These are phyloP conservation scores for Biscutella laevigata DNA, from an alignment of 441 rosid species.

Conservation along the genomic window DNA sequence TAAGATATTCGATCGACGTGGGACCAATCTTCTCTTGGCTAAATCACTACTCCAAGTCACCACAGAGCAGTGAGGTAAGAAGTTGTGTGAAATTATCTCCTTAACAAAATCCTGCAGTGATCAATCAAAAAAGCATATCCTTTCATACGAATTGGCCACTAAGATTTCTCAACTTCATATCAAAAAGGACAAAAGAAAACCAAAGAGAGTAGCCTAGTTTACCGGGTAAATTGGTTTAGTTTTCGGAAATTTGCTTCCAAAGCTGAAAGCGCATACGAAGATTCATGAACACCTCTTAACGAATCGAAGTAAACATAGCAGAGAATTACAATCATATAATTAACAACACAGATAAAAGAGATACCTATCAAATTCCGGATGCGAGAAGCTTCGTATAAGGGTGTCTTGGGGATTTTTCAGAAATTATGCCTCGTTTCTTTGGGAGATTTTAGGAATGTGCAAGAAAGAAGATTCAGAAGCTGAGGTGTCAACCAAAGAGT, in stretches of 20 bases:
- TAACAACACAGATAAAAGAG: background rate
- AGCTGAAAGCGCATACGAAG: background rate
- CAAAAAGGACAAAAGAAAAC: background rate
- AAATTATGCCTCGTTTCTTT: background rate
- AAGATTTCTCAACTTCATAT: background rate
- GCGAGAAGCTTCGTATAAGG: conserved; percentile 6
- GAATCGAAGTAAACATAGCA: background rate
- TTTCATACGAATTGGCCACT: background rate
- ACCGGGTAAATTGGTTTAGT: background rate
- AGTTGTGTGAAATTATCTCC: conserved; percentile 19
- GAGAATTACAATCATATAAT: background rate
- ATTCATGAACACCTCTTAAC: background rate
- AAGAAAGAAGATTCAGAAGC: conserved; percentile 1
- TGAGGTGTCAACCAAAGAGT: too few species aligned
- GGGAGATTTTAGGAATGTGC: background rate
- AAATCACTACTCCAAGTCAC: conserved; percentile 16
- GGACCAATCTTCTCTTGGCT: conserved; percentile 5
- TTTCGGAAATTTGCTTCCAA: background rate
- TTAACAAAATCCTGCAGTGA: conserved; percentile 5
- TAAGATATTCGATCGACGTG: background rate
- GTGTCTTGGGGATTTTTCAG: background rate
- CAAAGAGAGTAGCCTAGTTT: background rate
- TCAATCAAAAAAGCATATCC: background rate
- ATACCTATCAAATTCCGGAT: conserved; percentile 15
- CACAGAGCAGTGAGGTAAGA: conserved; percentile 19